Evolutionary conservation across 176 grass and related monocot species (phyloP).

Genomic region (Rhynchospora pubera): DNA sequence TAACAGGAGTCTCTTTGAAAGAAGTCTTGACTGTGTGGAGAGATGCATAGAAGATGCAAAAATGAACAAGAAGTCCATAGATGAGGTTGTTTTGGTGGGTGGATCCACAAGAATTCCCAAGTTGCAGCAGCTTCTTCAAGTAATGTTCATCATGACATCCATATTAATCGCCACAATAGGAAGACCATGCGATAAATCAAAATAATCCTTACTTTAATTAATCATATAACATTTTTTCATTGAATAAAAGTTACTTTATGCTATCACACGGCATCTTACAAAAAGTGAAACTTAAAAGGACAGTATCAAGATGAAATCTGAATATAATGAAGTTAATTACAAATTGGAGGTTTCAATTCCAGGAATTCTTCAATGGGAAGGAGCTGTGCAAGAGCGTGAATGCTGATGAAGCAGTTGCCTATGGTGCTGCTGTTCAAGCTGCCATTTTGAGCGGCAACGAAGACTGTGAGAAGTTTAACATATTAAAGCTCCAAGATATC

Average conservation of each 20-base stretch:
- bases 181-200: no score
- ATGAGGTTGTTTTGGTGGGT: background rate
- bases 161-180: no score
- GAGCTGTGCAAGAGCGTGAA: conserved; percentile 4
- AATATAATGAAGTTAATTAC: background rate
- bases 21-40: background rate
- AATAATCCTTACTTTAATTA: no score
- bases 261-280: background rate
- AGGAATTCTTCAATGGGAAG: conserved; percentile 15
- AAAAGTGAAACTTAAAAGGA: background rate
- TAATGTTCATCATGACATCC: background rate
- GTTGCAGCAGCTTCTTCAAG: background rate
- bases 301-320: background rate
- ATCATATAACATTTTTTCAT: no score
- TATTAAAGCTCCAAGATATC: background rate
- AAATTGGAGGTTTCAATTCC: background rate
- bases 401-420: background rate
- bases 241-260: background rate
- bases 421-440: background rate
- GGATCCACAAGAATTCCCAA: conserved; percentile 14
- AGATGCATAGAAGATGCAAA: conserved; percentile 2
- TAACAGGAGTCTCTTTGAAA: background rate
- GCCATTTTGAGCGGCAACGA: conserved; percentile 1
- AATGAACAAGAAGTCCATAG: background rate
- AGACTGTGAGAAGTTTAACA: background rate